Base-by-base conservation (phyloP, 2,329 filamentous ascomycete genomes). In the Cladophialophora exuberans region DNA sequence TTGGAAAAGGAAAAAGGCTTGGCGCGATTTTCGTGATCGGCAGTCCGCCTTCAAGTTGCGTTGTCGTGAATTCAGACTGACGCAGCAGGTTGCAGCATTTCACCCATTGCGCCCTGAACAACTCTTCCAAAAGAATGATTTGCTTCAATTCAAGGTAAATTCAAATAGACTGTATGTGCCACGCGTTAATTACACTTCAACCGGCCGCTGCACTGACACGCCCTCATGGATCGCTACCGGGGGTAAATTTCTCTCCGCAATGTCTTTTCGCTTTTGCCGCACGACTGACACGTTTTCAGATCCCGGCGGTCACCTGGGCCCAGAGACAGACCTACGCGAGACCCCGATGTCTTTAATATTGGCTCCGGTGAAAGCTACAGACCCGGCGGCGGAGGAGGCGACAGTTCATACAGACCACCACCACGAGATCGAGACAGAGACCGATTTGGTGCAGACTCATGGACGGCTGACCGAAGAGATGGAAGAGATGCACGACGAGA, bases 291-390 rank as follows among this genome's bases (percentile, higher is more conserved):
- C 20, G 11, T 23, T 18, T 11, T n/a, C 28, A 61, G 58, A 26
- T 42, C 52, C 18, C 52, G 58, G 36, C 52, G 55, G 43, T 61
- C 55, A 38, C 60, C 61, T 55, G 50, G 54, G 11, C 39, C 39
- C 17, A 55, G 60, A 46, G 61, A 61, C 43, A 59, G 59, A 53
- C 46, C 43, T 33, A 49, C 48, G 13, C 59, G 62, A 28, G 59
- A 62, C 44, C 59, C 62, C 25, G 47, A 63, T 35, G 63, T 65
- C 35, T 60, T 62, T 41, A 60, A 62, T 31, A 63, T 65, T 49
- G 64, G 64, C 17, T 54, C 50, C 30, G 64, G 64, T 11, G 64
- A 66, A 57, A 65, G 62, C 38, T 66, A 66, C 54, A 44, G 64
- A 33, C 64, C 64, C n/a, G 64, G 62, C 26, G 63, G 63, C 26